Conservation (phyloP, 306 rosid species). For the Vigna reflexopilosa region DNA sequence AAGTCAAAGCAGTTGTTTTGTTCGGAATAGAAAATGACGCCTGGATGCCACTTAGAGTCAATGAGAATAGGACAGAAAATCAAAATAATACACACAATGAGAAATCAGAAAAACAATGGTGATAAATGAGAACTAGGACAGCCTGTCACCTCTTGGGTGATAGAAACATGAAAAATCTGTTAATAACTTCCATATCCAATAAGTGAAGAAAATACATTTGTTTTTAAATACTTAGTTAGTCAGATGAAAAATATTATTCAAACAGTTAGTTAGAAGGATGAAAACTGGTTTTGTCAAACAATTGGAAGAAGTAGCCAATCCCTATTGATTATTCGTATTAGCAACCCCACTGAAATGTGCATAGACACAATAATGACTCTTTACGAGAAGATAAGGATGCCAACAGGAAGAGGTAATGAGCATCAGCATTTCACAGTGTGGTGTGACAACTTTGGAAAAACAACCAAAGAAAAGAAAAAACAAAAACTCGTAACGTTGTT, state of each 20-base stretch:
- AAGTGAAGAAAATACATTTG: too few species aligned
- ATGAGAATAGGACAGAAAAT: conserved; percentile 10
- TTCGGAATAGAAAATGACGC: conserved; percentile 12
- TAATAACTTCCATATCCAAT: neutral
- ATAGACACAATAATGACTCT: conserved; percentile 39
- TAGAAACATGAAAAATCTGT: neutral
- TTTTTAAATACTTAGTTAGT: neutral
- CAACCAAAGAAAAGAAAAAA: neutral
- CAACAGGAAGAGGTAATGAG: neutral
- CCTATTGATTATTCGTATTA: neutral
- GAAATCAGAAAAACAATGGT: neutral
- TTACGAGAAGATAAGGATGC: conserved; percentile 32
- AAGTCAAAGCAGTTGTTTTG: conserved; percentile 38
- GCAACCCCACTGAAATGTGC: conserved; percentile 27
- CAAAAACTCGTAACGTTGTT: too few species aligned
- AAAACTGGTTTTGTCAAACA: neutral
- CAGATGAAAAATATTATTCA: neutral
- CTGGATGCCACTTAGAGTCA: neutral
- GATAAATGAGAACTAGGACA: neutral
- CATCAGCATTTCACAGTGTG: conserved; percentile 15
- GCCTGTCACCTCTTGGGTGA: conserved; percentile 8
- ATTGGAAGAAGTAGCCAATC: conserved; percentile 13
- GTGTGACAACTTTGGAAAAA: neutral
- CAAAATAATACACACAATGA: neutral
- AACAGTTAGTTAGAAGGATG: neutral